phyloP scores from a whole-genome alignment of 129 eudicot genomes.

The Helichrysum umbraculigerum region DNA sequence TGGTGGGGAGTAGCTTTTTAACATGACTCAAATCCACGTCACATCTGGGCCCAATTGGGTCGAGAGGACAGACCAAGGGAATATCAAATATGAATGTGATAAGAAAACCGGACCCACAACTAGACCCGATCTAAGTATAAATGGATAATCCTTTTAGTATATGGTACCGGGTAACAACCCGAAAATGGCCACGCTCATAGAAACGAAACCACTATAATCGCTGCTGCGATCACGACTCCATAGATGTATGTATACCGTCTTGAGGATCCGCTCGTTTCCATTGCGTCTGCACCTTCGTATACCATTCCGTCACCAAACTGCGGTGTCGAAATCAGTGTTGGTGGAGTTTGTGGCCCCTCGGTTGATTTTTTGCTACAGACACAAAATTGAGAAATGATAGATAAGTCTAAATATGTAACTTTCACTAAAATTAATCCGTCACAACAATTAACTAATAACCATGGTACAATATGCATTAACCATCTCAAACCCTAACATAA shows the following conservation, averaged over 20 bases:
- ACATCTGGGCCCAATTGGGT: slow-evolving; percentile 36
- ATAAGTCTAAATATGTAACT: not conserved
- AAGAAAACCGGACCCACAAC: slow-evolving; percentile 21
- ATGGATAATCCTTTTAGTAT: not conserved
- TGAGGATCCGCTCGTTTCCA: slow-evolving; percentile 32
- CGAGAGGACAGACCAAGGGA: slow-evolving; percentile 25
- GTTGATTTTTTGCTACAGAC: slow-evolving; percentile 63
- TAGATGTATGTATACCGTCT: slow-evolving; percentile 24
- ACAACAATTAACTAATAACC: too few relatives aligned
- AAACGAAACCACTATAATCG: slow-evolving; percentile 30
- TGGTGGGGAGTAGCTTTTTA: slow-evolving; percentile 43
- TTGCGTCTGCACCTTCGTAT: slow-evolving; percentile 72
- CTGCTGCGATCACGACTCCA: slow-evolving; percentile 26
- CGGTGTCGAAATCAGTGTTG: slow-evolving; percentile 8
- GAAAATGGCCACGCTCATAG: slow-evolving; percentile 23
- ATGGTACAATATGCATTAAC: too few relatives aligned
- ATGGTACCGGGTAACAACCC: not conserved
- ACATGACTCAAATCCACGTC: slow-evolving; percentile 43
- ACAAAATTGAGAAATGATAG: not conserved
- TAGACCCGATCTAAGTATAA: not conserved
- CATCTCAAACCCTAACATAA: too few relatives aligned
- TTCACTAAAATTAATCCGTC: too few relatives aligned
- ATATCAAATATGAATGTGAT: slow-evolving; percentile 19
- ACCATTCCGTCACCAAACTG: slow-evolving; percentile 45
- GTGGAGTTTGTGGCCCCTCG: slow-evolving; percentile 33